phyloP scores from a whole-genome alignment of 768 basidiomycete species.

The Lactarius psammicola region DNA sequence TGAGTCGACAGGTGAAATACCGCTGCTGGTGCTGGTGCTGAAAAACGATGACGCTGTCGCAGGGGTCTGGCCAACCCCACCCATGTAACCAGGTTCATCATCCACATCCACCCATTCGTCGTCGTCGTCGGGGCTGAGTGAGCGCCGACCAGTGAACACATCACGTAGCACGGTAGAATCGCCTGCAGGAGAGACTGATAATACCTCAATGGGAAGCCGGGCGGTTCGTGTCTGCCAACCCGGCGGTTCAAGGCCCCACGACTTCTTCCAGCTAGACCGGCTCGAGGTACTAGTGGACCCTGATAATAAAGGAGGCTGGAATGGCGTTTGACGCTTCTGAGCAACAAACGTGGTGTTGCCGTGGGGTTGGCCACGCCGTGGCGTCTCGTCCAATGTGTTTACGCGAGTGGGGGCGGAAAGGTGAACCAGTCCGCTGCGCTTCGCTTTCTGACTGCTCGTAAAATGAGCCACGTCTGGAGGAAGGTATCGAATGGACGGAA shows the following conservation, averaged over 20 bases:
- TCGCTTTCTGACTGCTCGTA: constrained; percentile 75
- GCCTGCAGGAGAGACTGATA: constrained; percentile 56
- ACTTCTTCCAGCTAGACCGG: constrained; percentile 83
- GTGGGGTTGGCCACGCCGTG: constrained; percentile 39
- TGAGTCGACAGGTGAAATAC: constrained; percentile 13
- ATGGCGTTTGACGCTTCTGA: constrained; percentile 77
- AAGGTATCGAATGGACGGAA: constrained; percentile 70
- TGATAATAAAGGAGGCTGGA: constrained; percentile 47
- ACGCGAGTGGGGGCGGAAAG: constrained; percentile 52
- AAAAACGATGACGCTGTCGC: constrained; percentile 20
- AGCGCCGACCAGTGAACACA: constrained; percentile 72
- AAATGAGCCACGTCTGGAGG: constrained; percentile 75
- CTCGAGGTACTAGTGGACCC: constrained; percentile 47
- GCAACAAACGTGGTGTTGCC: constrained; percentile 68
- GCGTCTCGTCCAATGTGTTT: constrained; percentile 49
- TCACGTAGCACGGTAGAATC: constrained; percentile 56
- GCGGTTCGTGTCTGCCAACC: constrained; percentile 71
- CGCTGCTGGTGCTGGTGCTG: constrained; percentile 22
- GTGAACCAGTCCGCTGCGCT: constrained; percentile 60
- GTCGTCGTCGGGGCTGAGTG: constrained; percentile 65
- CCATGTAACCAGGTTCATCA: constrained; percentile 73
- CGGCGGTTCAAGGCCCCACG: constrained; percentile 84
- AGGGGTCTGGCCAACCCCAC: constrained; percentile 66
- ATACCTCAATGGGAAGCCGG: constrained; percentile 72
- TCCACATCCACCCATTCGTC: constrained; percentile 90